phyloP scores from a whole-genome alignment of 2,329 filamentous ascomycete genomes.

The Fusarium sp. region DNA sequence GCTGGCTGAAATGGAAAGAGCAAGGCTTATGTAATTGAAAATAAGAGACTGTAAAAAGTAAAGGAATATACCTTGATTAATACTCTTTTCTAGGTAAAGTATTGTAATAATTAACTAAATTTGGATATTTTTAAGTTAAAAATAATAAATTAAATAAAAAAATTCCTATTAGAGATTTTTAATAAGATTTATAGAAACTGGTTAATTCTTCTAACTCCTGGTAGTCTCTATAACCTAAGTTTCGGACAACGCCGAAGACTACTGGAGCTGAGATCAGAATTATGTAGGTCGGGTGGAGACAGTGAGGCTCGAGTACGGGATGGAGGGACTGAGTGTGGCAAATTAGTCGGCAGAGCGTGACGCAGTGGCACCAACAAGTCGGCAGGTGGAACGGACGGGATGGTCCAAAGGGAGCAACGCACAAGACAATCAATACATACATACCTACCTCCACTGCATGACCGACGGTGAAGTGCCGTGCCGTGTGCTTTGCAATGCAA shows the following conservation, averaged over 20 bases:
- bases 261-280: constrained; percentile 31
- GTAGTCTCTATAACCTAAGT: background rate
- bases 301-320: constrained; percentile 4
- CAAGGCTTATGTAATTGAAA: constrained; percentile 1
- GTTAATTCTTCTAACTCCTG: too few relatives aligned
- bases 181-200: too few relatives aligned
- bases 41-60: background rate
- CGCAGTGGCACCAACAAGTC: constrained; percentile 13
- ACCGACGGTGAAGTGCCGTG: background rate
- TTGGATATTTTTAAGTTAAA: too few relatives aligned
- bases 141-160: too few relatives aligned
- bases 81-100: too few relatives aligned
- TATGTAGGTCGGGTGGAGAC: constrained; percentile 24
- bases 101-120: too few relatives aligned
- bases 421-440: background rate
- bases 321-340: constrained; percentile 25
- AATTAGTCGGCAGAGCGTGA: constrained; percentile 28
- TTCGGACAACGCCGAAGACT: constrained; percentile 35
- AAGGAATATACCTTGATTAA: too few relatives aligned
- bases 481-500: background rate
- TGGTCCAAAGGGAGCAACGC: background rate
- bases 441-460: background rate
- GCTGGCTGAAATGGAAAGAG: background rate
- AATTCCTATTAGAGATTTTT: too few relatives aligned
- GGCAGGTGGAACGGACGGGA: background rate